Evolutionary conservation across 306 rosid species (phyloP).

Genomic region (Corylus avellana): DNA sequence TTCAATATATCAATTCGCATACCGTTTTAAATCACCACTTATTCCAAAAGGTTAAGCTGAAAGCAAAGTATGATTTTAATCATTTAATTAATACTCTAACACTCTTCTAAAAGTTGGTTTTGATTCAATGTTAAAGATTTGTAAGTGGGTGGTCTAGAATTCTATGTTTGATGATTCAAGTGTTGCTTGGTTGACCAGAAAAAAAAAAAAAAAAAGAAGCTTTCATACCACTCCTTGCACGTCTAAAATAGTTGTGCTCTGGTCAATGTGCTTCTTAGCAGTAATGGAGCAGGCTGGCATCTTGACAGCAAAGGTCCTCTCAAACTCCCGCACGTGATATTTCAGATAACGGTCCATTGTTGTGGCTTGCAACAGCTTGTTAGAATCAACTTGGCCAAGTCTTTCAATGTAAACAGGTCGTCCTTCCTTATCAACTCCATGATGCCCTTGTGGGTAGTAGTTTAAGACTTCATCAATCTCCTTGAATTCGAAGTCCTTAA

Average conservation of each 20-base stretch:
- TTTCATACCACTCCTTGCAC: conserved; percentile 90
- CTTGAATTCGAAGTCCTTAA: conserved; percentile 79
- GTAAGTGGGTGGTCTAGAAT: background rate
- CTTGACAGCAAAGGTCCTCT: conserved; percentile 72
- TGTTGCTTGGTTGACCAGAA: background rate
- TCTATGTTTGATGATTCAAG: background rate
- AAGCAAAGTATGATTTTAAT: too few relatives aligned
- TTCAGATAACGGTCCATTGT: conserved; percentile 85
- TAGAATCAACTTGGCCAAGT: conserved; percentile 79
- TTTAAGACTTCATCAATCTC: conserved; percentile 81
- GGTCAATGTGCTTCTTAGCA: conserved; percentile 87
- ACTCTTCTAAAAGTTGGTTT: too few relatives aligned
- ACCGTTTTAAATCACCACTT: too few relatives aligned
- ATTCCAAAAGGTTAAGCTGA: too few relatives aligned
- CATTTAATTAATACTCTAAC: too few relatives aligned
- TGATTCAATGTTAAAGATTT: background rate
- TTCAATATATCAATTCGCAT: too few relatives aligned
- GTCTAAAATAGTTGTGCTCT: conserved; percentile 93
- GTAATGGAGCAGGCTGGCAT: conserved; percentile 88
- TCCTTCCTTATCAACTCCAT: conserved; percentile 90
- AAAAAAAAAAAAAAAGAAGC: background rate
- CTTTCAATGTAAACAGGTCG: conserved; percentile 87
- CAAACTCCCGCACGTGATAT: conserved; percentile 84
- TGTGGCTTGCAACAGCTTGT: conserved; percentile 82
- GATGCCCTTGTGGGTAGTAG: conserved; percentile 96